Evolutionary conservation across 805 yeast species (phyloP).

Genomic region (Pichia paraexigua): DNA sequence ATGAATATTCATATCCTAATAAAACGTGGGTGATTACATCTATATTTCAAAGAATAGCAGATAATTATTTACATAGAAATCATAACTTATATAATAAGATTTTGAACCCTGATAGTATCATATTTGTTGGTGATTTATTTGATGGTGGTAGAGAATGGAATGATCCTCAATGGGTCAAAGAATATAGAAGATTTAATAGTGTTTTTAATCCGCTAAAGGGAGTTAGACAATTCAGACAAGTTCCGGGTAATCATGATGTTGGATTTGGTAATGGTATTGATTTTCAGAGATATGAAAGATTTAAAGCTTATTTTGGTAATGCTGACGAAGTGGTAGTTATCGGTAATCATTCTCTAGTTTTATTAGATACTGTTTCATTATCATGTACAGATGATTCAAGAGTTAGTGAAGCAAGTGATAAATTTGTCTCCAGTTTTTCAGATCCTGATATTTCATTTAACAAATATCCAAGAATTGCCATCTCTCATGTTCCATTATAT

Average conservation of each 20-base stretch:
- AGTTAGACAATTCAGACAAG: slow-evolving; percentile 32
- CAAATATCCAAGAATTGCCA: slow-evolving; percentile 52
- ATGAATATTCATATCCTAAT: slow-evolving; percentile 81
- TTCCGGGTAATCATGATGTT: slow-evolving; percentile 95
- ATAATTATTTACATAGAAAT: slow-evolving; percentile 73
- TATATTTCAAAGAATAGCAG: slow-evolving; percentile 56
- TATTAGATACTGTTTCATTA: slow-evolving; percentile 77
- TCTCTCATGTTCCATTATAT: slow-evolving; percentile 85
- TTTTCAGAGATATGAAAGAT: slow-evolving; percentile 49
- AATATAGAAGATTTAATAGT: slow-evolving; percentile 55
- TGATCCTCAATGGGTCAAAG: slow-evolving; percentile 53
- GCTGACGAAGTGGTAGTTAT: slow-evolving; percentile 45
- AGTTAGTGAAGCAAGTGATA: slow-evolving; percentile 39
- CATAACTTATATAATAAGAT: slow-evolving; percentile 47
- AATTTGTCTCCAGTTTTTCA: slow-evolving; percentile 39
- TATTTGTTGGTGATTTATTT: slow-evolving; percentile 85
- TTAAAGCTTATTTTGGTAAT: slow-evolving; percentile 66
- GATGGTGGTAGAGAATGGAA: slow-evolving; percentile 93
- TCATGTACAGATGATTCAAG: slow-evolving; percentile 46
- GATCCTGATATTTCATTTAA: slow-evolving; percentile 14
- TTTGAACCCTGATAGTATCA: slow-evolving; percentile 65
- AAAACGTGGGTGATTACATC: slow-evolving; percentile 35
- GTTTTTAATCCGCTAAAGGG: slow-evolving; percentile 41
- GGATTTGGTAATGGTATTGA: slow-evolving; percentile 79
- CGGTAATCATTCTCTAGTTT: slow-evolving; percentile 66